Evolutionary conservation across 306 rosid genomes (phyloP).

Genomic region (Coriaria nepalensis): DNA sequence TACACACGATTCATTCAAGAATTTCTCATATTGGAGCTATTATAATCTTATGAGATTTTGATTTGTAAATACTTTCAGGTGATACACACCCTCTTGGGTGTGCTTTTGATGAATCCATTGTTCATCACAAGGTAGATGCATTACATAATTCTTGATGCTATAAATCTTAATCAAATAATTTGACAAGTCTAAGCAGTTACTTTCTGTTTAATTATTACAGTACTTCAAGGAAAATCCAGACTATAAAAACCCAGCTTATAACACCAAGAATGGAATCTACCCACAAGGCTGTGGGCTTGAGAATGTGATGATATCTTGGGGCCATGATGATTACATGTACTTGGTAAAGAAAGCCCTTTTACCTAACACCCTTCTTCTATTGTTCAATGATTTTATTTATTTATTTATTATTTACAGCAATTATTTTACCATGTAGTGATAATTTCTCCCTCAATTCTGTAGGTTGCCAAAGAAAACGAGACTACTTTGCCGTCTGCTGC

Average conservation of each 20-base stretch:
- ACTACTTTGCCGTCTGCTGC: constrained; percentile 42
- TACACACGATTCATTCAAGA: too few species aligned
- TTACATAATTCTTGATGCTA: background rate
- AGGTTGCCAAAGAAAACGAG: constrained; percentile 58
- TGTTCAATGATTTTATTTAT: background rate
- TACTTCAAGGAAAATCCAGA: constrained; percentile 41
- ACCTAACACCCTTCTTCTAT: background rate
- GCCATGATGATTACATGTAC: constrained; percentile 61
- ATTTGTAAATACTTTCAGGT: constrained; percentile 22
- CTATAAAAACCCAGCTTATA: constrained; percentile 16
- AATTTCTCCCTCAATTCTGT: background rate
- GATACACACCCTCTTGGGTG: constrained; percentile 60
- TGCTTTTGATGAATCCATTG: constrained; percentile 46
- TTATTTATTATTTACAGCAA: too few species aligned
- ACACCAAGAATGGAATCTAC: constrained; percentile 33
- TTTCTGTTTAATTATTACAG: constrained; percentile 11
- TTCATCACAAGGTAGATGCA: constrained; percentile 35
- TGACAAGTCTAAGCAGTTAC: background rate
- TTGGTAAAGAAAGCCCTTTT: constrained; percentile 23
- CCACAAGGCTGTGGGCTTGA: constrained; percentile 37
- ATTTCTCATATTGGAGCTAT: too few species aligned
- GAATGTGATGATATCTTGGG: constrained; percentile 49
- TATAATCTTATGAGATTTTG: too few species aligned
- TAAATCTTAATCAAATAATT: background rate
- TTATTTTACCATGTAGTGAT: background rate